Evolutionary conservation across 805 yeast genomes (phyloP).

Genomic region (Alloascoidea africana): DNA sequence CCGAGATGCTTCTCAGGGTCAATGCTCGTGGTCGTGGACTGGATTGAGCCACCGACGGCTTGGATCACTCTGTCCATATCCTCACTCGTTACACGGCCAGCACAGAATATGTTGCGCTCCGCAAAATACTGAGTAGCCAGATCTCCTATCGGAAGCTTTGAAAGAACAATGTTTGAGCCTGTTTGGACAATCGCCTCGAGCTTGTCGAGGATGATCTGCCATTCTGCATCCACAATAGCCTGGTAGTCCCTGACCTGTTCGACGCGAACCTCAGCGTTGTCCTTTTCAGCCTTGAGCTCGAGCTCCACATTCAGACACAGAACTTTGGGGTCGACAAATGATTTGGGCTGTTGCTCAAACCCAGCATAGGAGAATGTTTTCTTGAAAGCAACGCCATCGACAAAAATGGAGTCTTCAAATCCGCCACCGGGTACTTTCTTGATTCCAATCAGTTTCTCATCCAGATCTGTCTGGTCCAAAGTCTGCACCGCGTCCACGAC

Average conservation of each 20-base stretch:
- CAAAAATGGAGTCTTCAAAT: constrained; percentile 80
- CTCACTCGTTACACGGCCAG: constrained; percentile 82
- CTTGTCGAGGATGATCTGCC: constrained; percentile 85
- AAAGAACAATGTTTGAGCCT: constrained; percentile 87
- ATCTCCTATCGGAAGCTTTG: constrained; percentile 94
- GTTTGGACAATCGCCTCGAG: constrained; percentile 66
- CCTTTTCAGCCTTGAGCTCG: constrained; percentile 96
- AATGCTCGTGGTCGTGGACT: constrained; percentile 51
- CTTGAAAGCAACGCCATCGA: constrained; percentile 93
- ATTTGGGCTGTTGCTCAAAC: constrained; percentile 95
- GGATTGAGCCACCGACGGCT: constrained; percentile 90
- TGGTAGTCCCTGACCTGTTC: constrained; percentile 90
- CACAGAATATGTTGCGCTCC: constrained; percentile 90
- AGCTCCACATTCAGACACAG: constrained; percentile 81
- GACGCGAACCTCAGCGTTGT: constrained; percentile 95
- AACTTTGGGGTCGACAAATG: constrained; percentile 65
- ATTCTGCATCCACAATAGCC: constrained; percentile 96
- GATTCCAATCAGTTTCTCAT: constrained; percentile 84
- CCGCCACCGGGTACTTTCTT: constrained; percentile 94
- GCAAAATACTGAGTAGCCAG: constrained; percentile 98
- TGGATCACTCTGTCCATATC: constrained; percentile 86
- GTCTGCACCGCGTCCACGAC: constrained; percentile 90
- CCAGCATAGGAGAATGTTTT: constrained; percentile 98
- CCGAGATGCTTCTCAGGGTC: constrained; percentile 53
- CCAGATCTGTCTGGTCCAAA: constrained; percentile 71